A percentile compares a stretch with the other conserved stretches of the same genome.
Conservation (phyloP, 2,329 filamentous ascomycete species). For the Trichoderma gracile region DNA sequence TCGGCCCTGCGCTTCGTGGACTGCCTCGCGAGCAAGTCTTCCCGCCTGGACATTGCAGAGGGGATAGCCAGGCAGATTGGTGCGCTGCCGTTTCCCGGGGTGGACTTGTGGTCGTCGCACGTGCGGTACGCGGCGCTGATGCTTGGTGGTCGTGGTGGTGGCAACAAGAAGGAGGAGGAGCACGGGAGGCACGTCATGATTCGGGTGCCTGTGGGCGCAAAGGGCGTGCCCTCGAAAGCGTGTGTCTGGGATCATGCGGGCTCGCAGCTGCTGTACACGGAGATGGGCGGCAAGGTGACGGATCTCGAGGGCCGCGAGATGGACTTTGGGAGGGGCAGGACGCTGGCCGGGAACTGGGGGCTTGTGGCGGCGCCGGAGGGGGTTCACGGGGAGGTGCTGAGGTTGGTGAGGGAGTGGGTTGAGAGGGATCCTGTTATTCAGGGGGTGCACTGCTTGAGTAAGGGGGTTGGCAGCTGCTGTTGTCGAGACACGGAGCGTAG, state of each 20-base stretch:
- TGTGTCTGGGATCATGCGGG: slow-evolving; percentile 58
- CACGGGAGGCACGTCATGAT: slow-evolving; percentile 32
- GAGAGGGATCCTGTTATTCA: background rate
- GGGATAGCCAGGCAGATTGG: slow-evolving; percentile 36
- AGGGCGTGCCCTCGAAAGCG: slow-evolving; percentile 29
- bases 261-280: slow-evolving; percentile 57
- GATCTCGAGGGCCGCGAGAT: slow-evolving; percentile 45
- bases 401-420: slow-evolving; percentile 29
- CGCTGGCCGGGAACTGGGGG: slow-evolving; percentile 39
- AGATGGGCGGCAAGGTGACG: slow-evolving; percentile 55
- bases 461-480: background rate
- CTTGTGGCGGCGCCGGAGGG: slow-evolving; percentile 47
- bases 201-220: slow-evolving; percentile 33
- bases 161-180: slow-evolving; percentile 32
- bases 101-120: slow-evolving; percentile 45
- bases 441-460: background rate
- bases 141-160: slow-evolving; percentile 32
- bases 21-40: slow-evolving; percentile 36
- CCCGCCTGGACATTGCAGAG: slow-evolving; percentile 38
- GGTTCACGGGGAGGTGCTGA: slow-evolving; percentile 46
- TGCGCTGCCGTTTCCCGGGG: slow-evolving; percentile 38
- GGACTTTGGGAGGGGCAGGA: slow-evolving; percentile 42
- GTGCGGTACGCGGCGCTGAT: slow-evolving; percentile 43
- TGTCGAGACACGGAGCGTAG: no score
- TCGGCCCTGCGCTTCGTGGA: slow-evolving; percentile 39